phyloP scores from a whole-genome alignment of 202 grass and related monocot species.

The Setaria italica region DNA sequence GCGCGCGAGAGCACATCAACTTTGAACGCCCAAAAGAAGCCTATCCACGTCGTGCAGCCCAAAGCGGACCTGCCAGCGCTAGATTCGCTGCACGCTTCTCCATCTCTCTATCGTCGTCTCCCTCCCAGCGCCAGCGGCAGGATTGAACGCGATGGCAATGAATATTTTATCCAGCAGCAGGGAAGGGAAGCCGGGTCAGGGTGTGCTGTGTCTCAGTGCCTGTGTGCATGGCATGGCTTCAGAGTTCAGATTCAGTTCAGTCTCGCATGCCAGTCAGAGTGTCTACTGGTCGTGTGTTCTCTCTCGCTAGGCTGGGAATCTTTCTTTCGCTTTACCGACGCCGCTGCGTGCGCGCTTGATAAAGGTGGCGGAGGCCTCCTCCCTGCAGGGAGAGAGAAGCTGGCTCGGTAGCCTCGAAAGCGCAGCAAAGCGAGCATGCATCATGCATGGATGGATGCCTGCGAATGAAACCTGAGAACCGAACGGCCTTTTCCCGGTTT shows the following conservation, averaged over 20 bases:
- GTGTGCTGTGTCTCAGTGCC: neutral
- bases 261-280: neutral
- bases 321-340: conserved; percentile 56
- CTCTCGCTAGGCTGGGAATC: neutral
- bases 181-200: too few species aligned
- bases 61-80: conserved; percentile 28
- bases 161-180: neutral
- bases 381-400: neutral
- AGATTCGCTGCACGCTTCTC: conserved; percentile 22
- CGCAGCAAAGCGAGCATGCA: conserved; percentile 9
- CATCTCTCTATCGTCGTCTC: neutral
- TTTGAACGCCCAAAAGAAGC: conserved; percentile 44
- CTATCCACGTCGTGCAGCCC: conserved; percentile 28
- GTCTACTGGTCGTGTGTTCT: neutral
- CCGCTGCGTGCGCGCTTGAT: conserved; percentile 11
- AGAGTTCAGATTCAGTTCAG: neutral
- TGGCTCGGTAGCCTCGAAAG: conserved; percentile 34
- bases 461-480: conserved; percentile 12
- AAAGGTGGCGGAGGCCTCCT: neutral
- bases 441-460: neutral
- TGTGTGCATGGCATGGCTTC: neutral
- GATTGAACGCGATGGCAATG: too few species aligned
- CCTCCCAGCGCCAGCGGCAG: too few species aligned
- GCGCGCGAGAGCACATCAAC: conserved; percentile 22
- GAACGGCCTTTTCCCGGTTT: neutral